These are phyloP conservation scores for Somion occarium DNA, from an alignment of 1,284 basidiomycete genomes.

Conservation along the genomic window DNA sequence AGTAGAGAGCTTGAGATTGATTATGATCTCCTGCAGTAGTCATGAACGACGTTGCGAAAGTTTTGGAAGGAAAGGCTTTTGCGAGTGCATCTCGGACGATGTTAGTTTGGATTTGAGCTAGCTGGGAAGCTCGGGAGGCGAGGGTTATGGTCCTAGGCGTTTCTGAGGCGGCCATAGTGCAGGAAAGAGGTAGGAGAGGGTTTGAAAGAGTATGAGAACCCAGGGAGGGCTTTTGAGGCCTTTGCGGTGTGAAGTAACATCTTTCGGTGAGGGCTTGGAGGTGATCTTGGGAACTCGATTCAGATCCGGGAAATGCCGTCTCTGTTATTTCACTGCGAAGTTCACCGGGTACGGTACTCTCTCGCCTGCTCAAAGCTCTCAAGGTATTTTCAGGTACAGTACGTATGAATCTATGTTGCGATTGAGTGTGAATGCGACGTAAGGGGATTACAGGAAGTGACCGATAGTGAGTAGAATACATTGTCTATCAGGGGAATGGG, in stretches of 20 bases:
- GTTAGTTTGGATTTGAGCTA: conserved; percentile 86
- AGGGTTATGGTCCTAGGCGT: conserved; percentile 46
- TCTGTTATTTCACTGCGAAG: neutral
- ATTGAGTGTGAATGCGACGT: neutral
- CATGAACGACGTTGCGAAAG: conserved; percentile 81
- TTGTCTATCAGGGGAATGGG: neutral
- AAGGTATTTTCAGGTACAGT: neutral
- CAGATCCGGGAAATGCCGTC: neutral
- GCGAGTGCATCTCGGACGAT: conserved; percentile 60
- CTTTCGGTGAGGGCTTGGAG: neutral
- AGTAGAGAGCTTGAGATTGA: conserved; percentile 75
- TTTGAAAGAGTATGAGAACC: no score
- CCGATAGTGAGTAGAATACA: neutral
- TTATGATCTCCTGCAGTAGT: conserved; percentile 91
- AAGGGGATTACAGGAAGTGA: neutral
- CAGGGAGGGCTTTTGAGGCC: neutral
- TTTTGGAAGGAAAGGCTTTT: conserved; percentile 36
- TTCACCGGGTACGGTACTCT: neutral
- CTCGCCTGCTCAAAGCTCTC: no score
- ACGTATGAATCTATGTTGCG: neutral
- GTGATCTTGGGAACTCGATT: neutral
- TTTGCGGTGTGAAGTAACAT: neutral
- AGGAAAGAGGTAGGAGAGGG: neutral
- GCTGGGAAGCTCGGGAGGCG: conserved; percentile 81
- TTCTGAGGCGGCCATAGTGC: neutral